Percentiles rank a stretch among this genome's conserved stretches.
Evolutionary conservation across 2,329 filamentous ascomycete species (phyloP).

Genomic region (Paradendryphiella salina): DNA sequence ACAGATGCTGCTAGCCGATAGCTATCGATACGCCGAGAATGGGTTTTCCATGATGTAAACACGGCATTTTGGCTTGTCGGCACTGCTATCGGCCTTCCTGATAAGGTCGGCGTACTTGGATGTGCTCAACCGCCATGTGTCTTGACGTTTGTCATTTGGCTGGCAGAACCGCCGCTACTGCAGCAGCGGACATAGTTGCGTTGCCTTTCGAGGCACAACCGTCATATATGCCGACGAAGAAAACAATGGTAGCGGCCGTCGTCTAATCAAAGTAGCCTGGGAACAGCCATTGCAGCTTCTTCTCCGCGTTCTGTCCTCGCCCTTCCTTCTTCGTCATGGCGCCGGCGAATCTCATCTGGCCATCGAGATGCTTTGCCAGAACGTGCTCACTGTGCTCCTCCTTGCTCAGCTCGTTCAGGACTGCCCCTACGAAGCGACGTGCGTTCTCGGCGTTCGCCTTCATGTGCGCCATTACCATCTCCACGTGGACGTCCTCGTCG

Average conservation of each 20-base stretch:
- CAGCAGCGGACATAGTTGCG: background rate
- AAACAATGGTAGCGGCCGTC: background rate
- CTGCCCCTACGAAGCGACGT: slow-evolving; percentile 78
- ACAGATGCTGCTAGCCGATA: slow-evolving; percentile 15
- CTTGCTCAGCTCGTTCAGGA: slow-evolving; percentile 81
- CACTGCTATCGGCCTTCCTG: slow-evolving; percentile 19
- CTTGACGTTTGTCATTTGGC: background rate
- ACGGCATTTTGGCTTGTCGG: slow-evolving; percentile 5
- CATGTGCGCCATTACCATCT: slow-evolving; percentile 98
- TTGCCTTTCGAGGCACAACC: background rate
- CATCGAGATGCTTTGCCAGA: slow-evolving; percentile 78
- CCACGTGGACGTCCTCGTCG: slow-evolving; percentile 79
- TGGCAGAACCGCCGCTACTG: background rate
- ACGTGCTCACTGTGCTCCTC: slow-evolving; percentile 76
- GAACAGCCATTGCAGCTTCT: slow-evolving; percentile 85
- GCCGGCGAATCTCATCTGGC: slow-evolving; percentile 74
- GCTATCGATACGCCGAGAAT: slow-evolving; percentile 18
- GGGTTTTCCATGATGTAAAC: slow-evolving; percentile 27
- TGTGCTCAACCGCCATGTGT: background rate
- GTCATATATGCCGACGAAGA: slow-evolving; percentile 5
- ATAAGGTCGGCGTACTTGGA: slow-evolving; percentile 5
- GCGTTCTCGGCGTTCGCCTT: slow-evolving; percentile 89
- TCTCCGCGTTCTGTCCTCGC: slow-evolving; percentile 71
- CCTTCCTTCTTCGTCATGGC: slow-evolving; percentile 80
- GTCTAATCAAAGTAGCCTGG: slow-evolving; percentile 69